Percentiles rank a stretch among this genome's conserved stretches.
These are phyloP conservation scores for Xylaria palmicola DNA, from an alignment of 495 filamentous ascomycete species.

Conservation along the genomic window DNA sequence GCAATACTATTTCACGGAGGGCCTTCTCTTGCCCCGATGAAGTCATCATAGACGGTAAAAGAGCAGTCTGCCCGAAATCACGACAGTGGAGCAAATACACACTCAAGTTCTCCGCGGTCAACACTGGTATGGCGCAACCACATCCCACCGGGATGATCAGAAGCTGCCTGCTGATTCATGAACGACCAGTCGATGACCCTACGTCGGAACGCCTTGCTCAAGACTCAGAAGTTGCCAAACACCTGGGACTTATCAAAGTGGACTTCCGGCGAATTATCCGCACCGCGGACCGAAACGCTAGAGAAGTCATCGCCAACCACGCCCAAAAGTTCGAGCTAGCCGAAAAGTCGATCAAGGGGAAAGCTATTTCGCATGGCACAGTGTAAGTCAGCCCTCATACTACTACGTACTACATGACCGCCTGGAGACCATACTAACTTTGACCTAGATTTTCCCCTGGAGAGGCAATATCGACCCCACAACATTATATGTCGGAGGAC, in stretches of 20 bases:
- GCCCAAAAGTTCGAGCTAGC: conserved; percentile 9
- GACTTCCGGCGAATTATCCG: conserved; percentile 1
- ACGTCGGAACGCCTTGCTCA: conserved; percentile 19
- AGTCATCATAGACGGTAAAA: not conserved
- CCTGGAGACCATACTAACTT: not conserved
- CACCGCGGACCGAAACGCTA: not conserved
- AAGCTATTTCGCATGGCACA: conserved; percentile 24
- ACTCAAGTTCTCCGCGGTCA: conserved; percentile 22
- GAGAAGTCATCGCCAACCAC: not conserved
- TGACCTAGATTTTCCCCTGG: conserved; percentile 8
- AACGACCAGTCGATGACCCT: conserved; percentile 19
- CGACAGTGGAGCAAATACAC: conserved; percentile 12
- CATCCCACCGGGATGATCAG: not conserved
- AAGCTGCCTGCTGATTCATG: not conserved
- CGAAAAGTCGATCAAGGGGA: conserved; percentile 26
- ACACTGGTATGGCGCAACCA: conserved; percentile 12
- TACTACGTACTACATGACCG: too few relatives aligned
- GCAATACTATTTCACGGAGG: not conserved
- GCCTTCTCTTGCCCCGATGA: not conserved
- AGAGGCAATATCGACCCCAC: not conserved
- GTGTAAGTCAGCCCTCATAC: conserved; percentile 13
- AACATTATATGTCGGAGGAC: too few relatives aligned
- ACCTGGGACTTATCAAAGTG: conserved; percentile 31
- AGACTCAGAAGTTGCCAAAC: conserved; percentile 23
- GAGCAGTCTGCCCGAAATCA: not conserved